Evolutionary conservation across 2,329 filamentous ascomycete species (phyloP), one percentile per base, ranked within the genome.

Genomic region (Trichoderma atrobrunneum): DNA sequence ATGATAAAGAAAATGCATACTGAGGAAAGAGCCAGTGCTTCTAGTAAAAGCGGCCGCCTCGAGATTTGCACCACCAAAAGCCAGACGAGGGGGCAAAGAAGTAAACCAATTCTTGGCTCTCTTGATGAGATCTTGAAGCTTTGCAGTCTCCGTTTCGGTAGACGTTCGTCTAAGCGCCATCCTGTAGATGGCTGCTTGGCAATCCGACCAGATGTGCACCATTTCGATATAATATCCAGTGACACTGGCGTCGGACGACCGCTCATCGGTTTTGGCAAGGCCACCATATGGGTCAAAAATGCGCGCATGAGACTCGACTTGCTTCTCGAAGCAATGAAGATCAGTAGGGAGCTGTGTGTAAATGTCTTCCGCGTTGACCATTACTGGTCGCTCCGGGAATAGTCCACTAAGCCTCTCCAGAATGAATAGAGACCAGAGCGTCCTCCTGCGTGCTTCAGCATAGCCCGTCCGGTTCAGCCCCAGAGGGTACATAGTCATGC

Each of bases 341-440:
- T 88, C 84, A 75, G 87, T 89, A 3, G 92, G 92, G 6, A 94
- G 84, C 66, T 89, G 87, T 14, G 92, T 83, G 76, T 91, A 91
- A 56, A 92, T 87, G 73, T 93, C 89, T 73, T 91, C 87, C 5
- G 87, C 83, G 62, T 89, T 87, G 72, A 93, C 85, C 73, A 88
- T 86, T 62, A 85, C 87, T 7, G 85, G 80, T 2, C 86, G 84
- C 3, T 85, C 83, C 1, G 86, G 85, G 67, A 86, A 89, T 73
- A 89, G 86, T 16, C 87, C 87, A 62, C 88, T 89, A 73, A 91
- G 87, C 62, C 90, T 87, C 80, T 94, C 92, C 79, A 92, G 86
- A 75, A 93, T 82, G 75, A 91, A 92, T 66, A 89, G 87, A 32
- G 89, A 88, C 91, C 91, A 94, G 77, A 93, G 91, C 0, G 91